Base-by-base conservation (phyloP, 495 filamentous ascomycete species). In the Acidomyces sp. region DNA sequence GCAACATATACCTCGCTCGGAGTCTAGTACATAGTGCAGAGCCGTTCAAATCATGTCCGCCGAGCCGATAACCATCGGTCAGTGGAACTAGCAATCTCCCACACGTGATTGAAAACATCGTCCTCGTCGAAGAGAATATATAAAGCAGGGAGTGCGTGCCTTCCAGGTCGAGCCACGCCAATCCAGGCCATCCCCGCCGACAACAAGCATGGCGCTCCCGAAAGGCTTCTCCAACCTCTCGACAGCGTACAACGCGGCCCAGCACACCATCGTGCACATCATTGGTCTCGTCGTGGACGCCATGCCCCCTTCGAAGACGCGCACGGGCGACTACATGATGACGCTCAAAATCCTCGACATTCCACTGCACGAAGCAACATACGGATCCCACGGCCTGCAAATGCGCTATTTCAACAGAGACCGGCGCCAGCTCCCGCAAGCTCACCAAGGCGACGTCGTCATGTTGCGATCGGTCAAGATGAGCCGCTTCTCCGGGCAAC, bases 241-340 rank as follows among this genome's bases (percentile, higher is more conserved):
- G n/a, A 43, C 36, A 17, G 52, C 49, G 2, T 35, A 46, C 37
- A 43, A 34, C 13, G 32, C 37, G 4, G 1, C 29, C 2, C 12
- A 11, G 3, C 12, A 23, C 21, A 43, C 32, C 27, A 32, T 47
- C 4, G 28, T 52, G 19, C 49, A 43, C 41, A 41, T 57, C 19
- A 57, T 57, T 16, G 55, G 55, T 16, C 37, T 64, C 2, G 42
- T 72, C 3, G 55, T 69, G 27, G 73, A 78, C 34, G 61, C 55
- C 33, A 62, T 60, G 26, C 45, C 54, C 4, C 66, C 70, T 1
- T 60, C 57, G 10, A 4, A 13, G 19, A 30, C 33, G 3, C n/a
- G 16, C 7, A 47, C 1, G 13, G 28, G 38, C 24, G 19, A 44
- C 34, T 33, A 38, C 37, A 45, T 51, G 37, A 34, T 51, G 19